Percentiles rank a stretch among this genome's conserved stretches.
phyloP scores from a whole-genome alignment of 345 rosid genomes.

The Moringa oleifera region DNA sequence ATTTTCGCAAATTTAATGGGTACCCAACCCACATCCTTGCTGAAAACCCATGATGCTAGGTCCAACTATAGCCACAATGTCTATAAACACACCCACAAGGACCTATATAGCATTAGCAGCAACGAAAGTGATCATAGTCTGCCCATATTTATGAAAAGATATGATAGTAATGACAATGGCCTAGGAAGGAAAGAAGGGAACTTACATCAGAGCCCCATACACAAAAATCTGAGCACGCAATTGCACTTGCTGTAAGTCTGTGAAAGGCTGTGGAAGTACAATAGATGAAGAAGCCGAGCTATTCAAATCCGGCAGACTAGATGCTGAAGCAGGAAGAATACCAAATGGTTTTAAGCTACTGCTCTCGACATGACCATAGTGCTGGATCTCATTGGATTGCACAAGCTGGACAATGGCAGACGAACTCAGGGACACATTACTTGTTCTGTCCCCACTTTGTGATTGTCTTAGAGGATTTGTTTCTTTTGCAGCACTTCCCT shows the following conservation, averaged over 20 bases:
- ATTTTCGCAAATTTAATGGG: too few relatives aligned
- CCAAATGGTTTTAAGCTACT: slow-evolving; percentile 45
- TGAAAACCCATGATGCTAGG: too few relatives aligned
- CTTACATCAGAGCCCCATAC: slow-evolving; percentile 95
- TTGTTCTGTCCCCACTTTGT: slow-evolving; percentile 47
- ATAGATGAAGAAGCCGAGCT: slow-evolving; percentile 42
- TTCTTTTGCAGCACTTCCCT: slow-evolving; percentile 43
- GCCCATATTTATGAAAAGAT: neutral
- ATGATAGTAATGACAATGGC: neutral
- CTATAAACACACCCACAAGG: neutral
- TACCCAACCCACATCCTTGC: too few relatives aligned
- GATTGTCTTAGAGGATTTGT: slow-evolving; percentile 30
- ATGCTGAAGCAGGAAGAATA: slow-evolving; percentile 35
- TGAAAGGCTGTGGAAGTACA: slow-evolving; percentile 83
- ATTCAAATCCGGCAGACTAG: slow-evolving; percentile 73
- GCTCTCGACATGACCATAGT: slow-evolving; percentile 38
- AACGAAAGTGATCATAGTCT: neutral
- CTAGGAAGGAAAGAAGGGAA: neutral
- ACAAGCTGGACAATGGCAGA: slow-evolving; percentile 40
- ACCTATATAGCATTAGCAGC: neutral
- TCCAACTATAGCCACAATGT: too few relatives aligned
- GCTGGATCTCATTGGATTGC: slow-evolving; percentile 59
- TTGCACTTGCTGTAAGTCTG: slow-evolving; percentile 96
- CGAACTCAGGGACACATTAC: slow-evolving; percentile 34
- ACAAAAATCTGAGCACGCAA: slow-evolving; percentile 98